Conservation (phyloP, 768 basidiomycete genomes). For the Lactarius vividus region DNA sequence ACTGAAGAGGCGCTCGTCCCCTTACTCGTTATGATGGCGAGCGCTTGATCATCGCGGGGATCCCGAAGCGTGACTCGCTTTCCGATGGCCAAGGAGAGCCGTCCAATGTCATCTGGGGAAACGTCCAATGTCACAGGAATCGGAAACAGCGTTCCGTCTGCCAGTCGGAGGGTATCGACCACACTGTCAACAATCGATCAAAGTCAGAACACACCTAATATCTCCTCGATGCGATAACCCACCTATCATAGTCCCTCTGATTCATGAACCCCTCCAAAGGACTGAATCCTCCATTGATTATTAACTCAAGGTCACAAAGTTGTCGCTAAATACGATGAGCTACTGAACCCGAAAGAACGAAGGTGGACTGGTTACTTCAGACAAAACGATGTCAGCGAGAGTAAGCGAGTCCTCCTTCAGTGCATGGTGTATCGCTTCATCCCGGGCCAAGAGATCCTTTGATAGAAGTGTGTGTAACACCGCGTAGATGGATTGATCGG, state of each 20-base stretch:
- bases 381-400: constrained; percentile 75
- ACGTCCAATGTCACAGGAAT: constrained; percentile 96
- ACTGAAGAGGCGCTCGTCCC: constrained; percentile 4
- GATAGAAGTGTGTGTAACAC: not conserved
- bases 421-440: constrained; percentile 64
- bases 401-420: constrained; percentile 71
- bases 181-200: constrained; percentile 51
- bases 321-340: constrained; percentile 60
- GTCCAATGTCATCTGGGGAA: constrained; percentile 69
- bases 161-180: constrained; percentile 80
- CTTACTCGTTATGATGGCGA: constrained; percentile 85
- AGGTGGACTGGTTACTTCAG: constrained; percentile 59
- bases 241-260: constrained; percentile 88
- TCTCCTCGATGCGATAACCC: constrained; percentile 26
- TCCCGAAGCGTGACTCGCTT: constrained; percentile 81
- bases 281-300: constrained; percentile 96
- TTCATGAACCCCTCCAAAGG: constrained; percentile 97
- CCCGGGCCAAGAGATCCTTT: constrained; percentile 83
- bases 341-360: not conserved
- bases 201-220: not conserved
- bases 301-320: constrained; percentile 94
- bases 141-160: constrained; percentile 84
- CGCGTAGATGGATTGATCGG: not conserved
- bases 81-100: constrained; percentile 65
- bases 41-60: constrained; percentile 86